phyloP scores from a whole-genome alignment of 2,329 filamentous ascomycete species.

The Paraphoma sp. region DNA sequence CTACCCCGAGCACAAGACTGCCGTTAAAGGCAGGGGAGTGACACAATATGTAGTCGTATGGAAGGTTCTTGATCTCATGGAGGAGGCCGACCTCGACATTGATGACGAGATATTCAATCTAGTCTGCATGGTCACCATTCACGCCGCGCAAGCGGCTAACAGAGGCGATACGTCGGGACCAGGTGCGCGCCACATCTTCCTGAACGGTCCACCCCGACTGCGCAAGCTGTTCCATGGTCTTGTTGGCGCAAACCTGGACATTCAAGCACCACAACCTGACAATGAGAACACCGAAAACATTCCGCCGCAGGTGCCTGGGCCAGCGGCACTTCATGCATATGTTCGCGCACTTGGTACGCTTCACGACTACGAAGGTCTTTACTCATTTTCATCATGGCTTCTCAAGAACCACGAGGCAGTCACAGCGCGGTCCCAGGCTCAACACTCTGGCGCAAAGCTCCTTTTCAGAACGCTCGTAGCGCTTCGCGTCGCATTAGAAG shows the following conservation, averaged over 20 bases:
- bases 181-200: slow-evolving; percentile 19
- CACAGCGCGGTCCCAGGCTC: slow-evolving; percentile 33
- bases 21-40: slow-evolving; percentile 6
- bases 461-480: slow-evolving; percentile 49
- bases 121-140: slow-evolving; percentile 41
- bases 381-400: slow-evolving; percentile 66
- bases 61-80: slow-evolving; percentile 33
- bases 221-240: slow-evolving; percentile 36
- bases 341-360: slow-evolving; percentile 68
- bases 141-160: slow-evolving; percentile 34
- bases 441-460: slow-evolving; percentile 28
- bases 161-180: slow-evolving; percentile 9
- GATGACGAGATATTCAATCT: slow-evolving; percentile 40
- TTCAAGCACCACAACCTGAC: not conserved
- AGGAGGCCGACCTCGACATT: slow-evolving; percentile 38
- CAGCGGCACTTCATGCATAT: slow-evolving; percentile 63
- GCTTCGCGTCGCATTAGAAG: slow-evolving; percentile 52
- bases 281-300: slow-evolving; percentile 3
- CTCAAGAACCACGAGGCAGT: slow-evolving; percentile 32
- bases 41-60: slow-evolving; percentile 32
- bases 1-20: not conserved
- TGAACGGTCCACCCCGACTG: slow-evolving; percentile 24
- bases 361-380: slow-evolving; percentile 66
- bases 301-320: slow-evolving; percentile 54
- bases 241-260: slow-evolving; percentile 24